Conservation (phyloP, 306 rosid genomes). For the Vigna radiata region DNA sequence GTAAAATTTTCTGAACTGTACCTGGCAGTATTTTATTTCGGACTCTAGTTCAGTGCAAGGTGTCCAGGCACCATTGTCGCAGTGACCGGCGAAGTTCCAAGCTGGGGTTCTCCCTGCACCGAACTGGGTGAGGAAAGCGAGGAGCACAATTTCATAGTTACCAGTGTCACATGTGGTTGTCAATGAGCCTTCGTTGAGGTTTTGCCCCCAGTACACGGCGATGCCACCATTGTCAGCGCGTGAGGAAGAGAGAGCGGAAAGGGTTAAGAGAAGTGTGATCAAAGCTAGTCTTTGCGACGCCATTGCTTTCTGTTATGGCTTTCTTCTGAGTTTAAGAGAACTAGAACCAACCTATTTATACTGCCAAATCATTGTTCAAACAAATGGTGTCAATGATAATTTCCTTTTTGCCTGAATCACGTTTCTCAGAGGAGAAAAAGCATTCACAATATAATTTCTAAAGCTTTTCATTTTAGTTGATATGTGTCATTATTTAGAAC, state of each 20-base stretch:
- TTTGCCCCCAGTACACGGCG: slow-evolving; percentile 49
- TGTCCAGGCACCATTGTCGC: slow-evolving; percentile 21
- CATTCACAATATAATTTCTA: no score
- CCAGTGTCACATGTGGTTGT: slow-evolving; percentile 52
- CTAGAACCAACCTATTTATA: not conserved
- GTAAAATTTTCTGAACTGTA: no score
- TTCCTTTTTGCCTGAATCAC: no score
- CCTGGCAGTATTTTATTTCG: not conserved
- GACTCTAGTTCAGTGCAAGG: not conserved
- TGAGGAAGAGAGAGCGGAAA: not conserved
- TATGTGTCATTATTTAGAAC: no score
- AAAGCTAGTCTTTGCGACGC: not conserved
- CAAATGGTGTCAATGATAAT: no score
- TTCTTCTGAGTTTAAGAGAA: not conserved
- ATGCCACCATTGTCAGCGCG: slow-evolving; percentile 1
- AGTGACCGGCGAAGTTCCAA: slow-evolving; percentile 61
- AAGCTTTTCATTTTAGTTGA: no score
- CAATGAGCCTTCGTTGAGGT: slow-evolving; percentile 42
- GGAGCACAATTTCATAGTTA: slow-evolving; percentile 45
- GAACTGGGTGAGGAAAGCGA: slow-evolving; percentile 56
- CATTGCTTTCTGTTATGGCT: not conserved
- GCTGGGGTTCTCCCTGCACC: slow-evolving; percentile 36
- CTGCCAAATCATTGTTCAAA: not conserved
- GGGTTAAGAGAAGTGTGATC: not conserved
- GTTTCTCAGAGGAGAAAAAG: no score